These are phyloP conservation scores for Colletotrichum sp. DNA, from an alignment of 2,329 filamentous ascomycete species.

Conservation along the genomic window DNA sequence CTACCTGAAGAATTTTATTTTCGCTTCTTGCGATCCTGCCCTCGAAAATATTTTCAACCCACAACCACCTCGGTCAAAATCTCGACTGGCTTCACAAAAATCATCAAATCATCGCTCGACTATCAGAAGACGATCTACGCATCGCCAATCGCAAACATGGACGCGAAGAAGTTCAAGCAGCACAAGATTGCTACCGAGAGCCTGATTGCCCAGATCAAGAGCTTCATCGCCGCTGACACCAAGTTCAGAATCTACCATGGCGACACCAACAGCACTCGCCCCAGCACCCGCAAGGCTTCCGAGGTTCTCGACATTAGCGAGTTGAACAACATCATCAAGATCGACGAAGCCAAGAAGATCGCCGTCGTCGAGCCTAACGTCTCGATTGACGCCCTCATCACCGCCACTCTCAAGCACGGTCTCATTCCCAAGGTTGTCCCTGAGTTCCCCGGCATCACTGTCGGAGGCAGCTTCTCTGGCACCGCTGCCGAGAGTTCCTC, in stretches of 20 bases:
- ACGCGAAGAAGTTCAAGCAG: background rate
- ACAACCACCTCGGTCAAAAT: background rate
- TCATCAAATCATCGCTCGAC: background rate
- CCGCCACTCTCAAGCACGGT: conserved; percentile 57
- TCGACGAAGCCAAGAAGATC: conserved; percentile 58
- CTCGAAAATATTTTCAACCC: background rate
- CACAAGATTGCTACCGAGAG: conserved; percentile 37
- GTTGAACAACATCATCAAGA: conserved; percentile 66
- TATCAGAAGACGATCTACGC: background rate
- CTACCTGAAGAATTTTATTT: background rate
- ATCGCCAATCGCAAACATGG: background rate
- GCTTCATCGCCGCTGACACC: conserved; percentile 45
- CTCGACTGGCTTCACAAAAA: background rate
- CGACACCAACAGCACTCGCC: conserved; percentile 76
- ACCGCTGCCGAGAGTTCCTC: conserved; percentile 72
- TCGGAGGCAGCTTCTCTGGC: conserved; percentile 70
- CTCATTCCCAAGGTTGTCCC: conserved; percentile 71
- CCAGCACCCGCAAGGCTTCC: conserved; percentile 45
- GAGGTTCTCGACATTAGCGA: conserved; percentile 70
- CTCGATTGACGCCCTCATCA: conserved; percentile 68
- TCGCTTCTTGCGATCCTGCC: background rate
- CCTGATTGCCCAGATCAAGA: conserved; percentile 46
- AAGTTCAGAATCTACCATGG: conserved; percentile 78
- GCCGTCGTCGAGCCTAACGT: conserved; percentile 73
- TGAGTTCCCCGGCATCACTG: conserved; percentile 75